Base-by-base conservation (phyloP, 2,329 filamentous ascomycete genomes). In the Colletotrichum theobromicola region DNA sequence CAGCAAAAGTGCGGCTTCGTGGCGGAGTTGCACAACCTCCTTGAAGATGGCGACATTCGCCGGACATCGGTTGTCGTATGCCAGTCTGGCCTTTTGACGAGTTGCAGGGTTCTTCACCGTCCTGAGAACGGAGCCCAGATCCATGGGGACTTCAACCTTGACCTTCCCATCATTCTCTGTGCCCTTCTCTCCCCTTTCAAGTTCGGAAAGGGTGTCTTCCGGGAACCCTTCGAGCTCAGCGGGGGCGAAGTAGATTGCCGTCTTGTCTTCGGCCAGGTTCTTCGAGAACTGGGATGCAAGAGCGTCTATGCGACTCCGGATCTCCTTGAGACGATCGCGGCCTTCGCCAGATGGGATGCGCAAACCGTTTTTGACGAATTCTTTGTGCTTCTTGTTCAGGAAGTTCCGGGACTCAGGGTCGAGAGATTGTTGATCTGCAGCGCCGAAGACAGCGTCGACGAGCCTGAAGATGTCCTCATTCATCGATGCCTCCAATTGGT, bases 141-240 rank as follows among this genome's bases (percentile, higher is more conserved):
- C 94, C 2, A 95, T 96, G 84, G 96, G 96, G 89, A 96, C 96
- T 4, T 90, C 92, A 50, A 96, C 86, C 82, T 90, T 93, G 78
- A 94, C 85, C 81, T 94, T 94, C 75, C 93, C 93, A 81, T 94
- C 93, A 72, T 94, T 93, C 74, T 92, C 92, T 2, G 24, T 60
- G 16, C 61, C 15, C 1, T 12, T 5, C 2, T 88, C 89, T 7
- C 94, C 94, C 84, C 94, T 93, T 82, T 94, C 92, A 70, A 96
- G 85, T 2, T 85, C 86, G 7, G 88, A 86, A 4, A 94, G 77
- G 1, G 7, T n/a, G 34, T 66, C 26, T 7, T 30, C 15, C 0
- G 67, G 61, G 1, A 66, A 61, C 0, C 67, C 72, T 4, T 65
- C 72, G 2, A 72, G 62, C 15, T 74, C 67, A 13, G 28, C 13